phyloP scores from a whole-genome alignment of 139 green algal species.

The Ettlia oleoabundans region DNA sequence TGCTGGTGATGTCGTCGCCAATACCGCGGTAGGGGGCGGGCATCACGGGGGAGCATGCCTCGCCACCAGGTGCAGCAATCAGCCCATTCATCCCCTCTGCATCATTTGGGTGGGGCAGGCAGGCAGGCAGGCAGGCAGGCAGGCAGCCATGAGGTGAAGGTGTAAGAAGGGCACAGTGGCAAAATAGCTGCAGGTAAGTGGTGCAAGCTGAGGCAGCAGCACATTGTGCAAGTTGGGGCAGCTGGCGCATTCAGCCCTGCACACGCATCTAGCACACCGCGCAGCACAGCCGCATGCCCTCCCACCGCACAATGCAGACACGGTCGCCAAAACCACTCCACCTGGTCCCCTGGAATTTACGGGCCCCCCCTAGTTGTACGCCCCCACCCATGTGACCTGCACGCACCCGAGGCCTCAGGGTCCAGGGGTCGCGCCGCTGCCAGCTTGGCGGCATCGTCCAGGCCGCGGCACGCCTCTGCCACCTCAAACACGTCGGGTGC shows the following conservation, averaged over 20 bases:
- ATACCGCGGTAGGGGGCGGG: constrained; percentile 70
- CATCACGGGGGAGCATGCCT: constrained; percentile 79
- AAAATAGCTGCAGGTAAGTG: too few relatives aligned
- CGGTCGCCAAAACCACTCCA: too few relatives aligned
- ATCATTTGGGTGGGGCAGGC: not conserved
- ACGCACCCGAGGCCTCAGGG: constrained; percentile 14
- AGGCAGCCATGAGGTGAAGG: not conserved
- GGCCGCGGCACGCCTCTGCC: constrained; percentile 45
- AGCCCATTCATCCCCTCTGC: constrained; percentile 76
- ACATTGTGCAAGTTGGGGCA: too few relatives aligned
- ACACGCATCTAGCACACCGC: too few relatives aligned
- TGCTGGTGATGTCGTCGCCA: constrained; percentile 77
- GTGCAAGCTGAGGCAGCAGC: too few relatives aligned
- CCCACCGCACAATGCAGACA: too few relatives aligned
- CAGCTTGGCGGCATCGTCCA: constrained; percentile 8
- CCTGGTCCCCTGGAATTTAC: too few relatives aligned
- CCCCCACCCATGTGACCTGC: not conserved
- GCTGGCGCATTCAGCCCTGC: too few relatives aligned
- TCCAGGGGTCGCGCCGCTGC: constrained; percentile 31
- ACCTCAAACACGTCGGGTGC: constrained; percentile 74
- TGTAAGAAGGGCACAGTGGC: too few relatives aligned
- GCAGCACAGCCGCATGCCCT: too few relatives aligned
- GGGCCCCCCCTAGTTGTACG: too few relatives aligned
- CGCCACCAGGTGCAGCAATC: constrained; percentile 69
- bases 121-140: not conserved